Conservation (phyloP, 177 flowering plant genomes). For the Vitis hybrid region DNA sequence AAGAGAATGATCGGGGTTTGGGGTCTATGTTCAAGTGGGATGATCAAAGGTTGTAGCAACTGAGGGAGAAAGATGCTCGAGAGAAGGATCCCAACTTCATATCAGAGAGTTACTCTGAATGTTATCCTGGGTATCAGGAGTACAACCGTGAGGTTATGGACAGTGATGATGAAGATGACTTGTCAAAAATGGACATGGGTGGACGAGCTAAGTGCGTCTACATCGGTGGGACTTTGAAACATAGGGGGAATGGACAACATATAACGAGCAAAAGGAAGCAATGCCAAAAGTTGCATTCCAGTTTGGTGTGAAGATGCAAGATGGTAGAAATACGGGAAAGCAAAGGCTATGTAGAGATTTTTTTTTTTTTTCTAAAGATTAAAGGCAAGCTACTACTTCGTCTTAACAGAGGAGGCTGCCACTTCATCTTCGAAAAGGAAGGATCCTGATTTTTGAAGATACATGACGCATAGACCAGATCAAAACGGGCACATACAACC, state of each 20-base stretch:
- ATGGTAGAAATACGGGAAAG: constrained; percentile 92
- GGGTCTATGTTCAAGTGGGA: constrained; percentile 98
- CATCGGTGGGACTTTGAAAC: constrained; percentile 99
- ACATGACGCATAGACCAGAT: too few species aligned
- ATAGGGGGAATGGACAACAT: constrained; percentile 95
- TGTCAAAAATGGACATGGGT: constrained; percentile 99
- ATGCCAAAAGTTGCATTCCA: constrained; percentile 99
- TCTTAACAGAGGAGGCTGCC: too few species aligned
- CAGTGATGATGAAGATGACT: constrained; percentile 93
- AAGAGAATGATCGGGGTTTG: constrained; percentile 94
- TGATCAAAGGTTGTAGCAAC: constrained; percentile 88
- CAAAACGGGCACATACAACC: too few species aligned
- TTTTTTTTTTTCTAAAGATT: too few species aligned
- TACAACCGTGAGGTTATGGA: constrained; percentile 92
- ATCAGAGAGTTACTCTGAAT: constrained; percentile 97
- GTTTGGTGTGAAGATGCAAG: constrained; percentile 99
- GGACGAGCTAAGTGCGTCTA: constrained; percentile 84
- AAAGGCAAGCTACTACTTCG: too few species aligned
- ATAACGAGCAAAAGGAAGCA: constrained; percentile 98
- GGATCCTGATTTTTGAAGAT: too few species aligned
- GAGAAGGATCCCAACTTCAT: constrained; percentile 98
- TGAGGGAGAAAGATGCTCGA: constrained; percentile 92
- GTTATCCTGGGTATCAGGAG: constrained; percentile 97
- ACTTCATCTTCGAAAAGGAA: too few species aligned
- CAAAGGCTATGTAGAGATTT: constrained; percentile 30